Base-by-base conservation (phyloP, 805 yeast species). In the Lachancea dasiensis region DNA sequence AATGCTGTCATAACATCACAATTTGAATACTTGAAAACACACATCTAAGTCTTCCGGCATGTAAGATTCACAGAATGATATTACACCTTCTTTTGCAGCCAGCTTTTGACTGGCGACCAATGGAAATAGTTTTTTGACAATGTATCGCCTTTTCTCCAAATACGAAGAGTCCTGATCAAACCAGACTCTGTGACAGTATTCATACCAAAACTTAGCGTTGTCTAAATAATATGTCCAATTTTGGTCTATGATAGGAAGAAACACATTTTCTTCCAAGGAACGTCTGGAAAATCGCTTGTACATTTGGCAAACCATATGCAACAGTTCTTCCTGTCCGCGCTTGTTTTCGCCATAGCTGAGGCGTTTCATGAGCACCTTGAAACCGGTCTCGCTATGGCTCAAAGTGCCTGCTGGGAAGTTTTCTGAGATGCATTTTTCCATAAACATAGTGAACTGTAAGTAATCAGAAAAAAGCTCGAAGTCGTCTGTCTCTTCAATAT, bases 401-500 rank as follows among this genome's bases (percentile, higher is more conserved):
- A 14, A 13, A 5, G 13, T 7, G 4, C 22, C 21, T 17, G 36
- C 28, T 11, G 23, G 10, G n/a, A 24, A 18, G 6, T 32, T 15
- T 3, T 22, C 29, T 8, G 23, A n/a, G 1, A 24, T 17, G 16
- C 28, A 17, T 21, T 27, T 26, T 22, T 38, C 50, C 15, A 38
- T 16, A 29, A 59, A 59, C 11, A 48, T 31, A 24, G 45, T 39
- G 34, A 45, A 53, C 21, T 56, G 56, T n/a, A 59, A 41, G 34
- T 45, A 52, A 35, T 59, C 64, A 54, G 57, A 51, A 39, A 59
- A 58, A 11, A 56, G 14, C 24, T 52, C 53, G 34, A 53, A 58
- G 31, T 53, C 56, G 18, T 56, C 56, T 7, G 43, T 31, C 3
- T 41, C 38, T 20, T 52, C 51, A 3, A 58, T 38, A 18, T 45